Evolutionary conservation across 139 green algal genomes (phyloP), one percentile per base, ranked within the genome.

Genomic region (Ettlia oleoabundans): DNA sequence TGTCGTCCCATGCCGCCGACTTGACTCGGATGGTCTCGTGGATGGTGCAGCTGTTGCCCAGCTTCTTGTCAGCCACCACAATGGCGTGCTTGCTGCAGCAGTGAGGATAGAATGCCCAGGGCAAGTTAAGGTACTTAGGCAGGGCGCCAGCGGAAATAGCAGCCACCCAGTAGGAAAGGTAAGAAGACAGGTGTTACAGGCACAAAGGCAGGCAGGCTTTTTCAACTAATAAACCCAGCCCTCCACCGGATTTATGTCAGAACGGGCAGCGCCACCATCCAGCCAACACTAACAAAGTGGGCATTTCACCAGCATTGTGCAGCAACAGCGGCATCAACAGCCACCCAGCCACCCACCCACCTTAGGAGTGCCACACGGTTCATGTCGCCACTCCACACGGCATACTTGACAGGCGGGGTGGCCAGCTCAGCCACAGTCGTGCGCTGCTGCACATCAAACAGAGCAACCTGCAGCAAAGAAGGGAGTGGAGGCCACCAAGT

Each of bases 381-480:
- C 94, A 98, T 98, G 86, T 98, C 97, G 13, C 61, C 76, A 85
- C 93, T 97, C 97, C 97, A 99, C 47, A 99, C 94, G 38, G 98
- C 95, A 77, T 99, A 99, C 93, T 99, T 99, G 84, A 98, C 85
- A 78, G 91, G 91, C n/a, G 97, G 93, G 3, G 93, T 96, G 82
- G 87, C 82, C 42, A 99, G 86, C 90, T 99, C 97, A 1, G 89
- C 95, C 40, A 97, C 72, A 33, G 87, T 84, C 21, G 83, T 91
- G 75, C 96, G 92, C 91, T 99, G 95, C 94, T 99, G 97, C 47
- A 99, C 93, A 82, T 99, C 97, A 88, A 98, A 98, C 83, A 99
- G 90, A 26, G 94, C 94, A 62, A 99, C 89, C 90, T 93, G 89
- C 22, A 67, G 61, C n/a, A n/a, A n/a, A n/a, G n/a, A n/a, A n/a